Evolutionary conservation across 2,329 filamentous ascomycete species (phyloP), one percentile per base, ranked within the genome.

Genomic region (Biscogniauxia sp.): DNA sequence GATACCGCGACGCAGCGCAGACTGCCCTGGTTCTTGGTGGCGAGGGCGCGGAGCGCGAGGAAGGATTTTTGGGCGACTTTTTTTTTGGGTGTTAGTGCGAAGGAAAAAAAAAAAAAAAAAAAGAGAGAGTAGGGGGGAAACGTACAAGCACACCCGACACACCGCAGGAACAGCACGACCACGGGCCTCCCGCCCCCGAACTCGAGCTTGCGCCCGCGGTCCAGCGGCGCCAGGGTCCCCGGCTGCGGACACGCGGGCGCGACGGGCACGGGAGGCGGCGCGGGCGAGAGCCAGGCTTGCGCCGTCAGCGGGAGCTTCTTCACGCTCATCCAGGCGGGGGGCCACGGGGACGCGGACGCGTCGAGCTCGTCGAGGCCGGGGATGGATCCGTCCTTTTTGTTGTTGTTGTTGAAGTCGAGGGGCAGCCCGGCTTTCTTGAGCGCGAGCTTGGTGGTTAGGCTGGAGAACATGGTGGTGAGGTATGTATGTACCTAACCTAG

Each of bases 1-100:
- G 84, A 87, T 55, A 87, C 77, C 64, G 84, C 84, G 59, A 87
- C 76, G 75, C 84, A 87, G 60, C 78, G 78, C 11, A 87, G 74
- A 51, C 75, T 74, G 66, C 73, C 72, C 56, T 79, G 75, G 66
- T 84, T 77, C 55, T 80, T 80, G 71, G 81, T 83, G 13, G 83
- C 79, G 60, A 87, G 77, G 51, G 80, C 75, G 55, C 84, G 82
- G 57, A 87, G 78, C 62, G 79, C 75, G 61, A 86, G 75, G 68
- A 87, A 87, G 5, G 83, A 81, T 66, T 85, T 81, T 67, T 84
- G 81, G 20, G 82, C 82, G 69, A 84, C 82, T 23, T 23, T 23
- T 23, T 23, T 84, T 20, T 20, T 28, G 20, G 20, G 37, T 7
- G 11, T 54, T 56, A 11, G 53, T 32, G n/a, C n/a, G n/a, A n/a